phyloP scores from a whole-genome alignment of 208 protist species.

The Angomonas ambiguus region DNA sequence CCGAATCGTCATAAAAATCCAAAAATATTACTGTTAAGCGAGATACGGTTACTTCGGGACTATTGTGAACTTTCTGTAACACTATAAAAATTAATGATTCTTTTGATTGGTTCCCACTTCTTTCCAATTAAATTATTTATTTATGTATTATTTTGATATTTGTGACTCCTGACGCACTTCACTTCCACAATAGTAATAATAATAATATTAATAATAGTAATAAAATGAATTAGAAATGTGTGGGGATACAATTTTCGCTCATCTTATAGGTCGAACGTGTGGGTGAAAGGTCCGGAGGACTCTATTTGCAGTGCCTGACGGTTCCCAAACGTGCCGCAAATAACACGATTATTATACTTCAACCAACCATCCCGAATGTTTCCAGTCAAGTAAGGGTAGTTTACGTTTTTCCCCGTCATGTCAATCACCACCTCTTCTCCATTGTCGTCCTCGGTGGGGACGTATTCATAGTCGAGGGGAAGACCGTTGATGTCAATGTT shows the following conservation, averaged over 20 bases:
- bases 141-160: no score
- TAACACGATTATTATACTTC: conserved; percentile 41
- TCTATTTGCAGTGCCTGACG: conserved; percentile 69
- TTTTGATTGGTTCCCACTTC: no score
- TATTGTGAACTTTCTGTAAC: no score
- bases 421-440: neutral
- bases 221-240: neutral
- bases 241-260: neutral
- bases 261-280: conserved; percentile 68
- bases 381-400: conserved; percentile 3
- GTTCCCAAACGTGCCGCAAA: conserved; percentile 82
- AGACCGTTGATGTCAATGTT: conserved; percentile 49
- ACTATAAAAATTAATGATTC: no score
- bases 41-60: no score
- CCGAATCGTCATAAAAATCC: no score
- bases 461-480: conserved; percentile 12
- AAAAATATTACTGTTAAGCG: no score
- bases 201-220: neutral
- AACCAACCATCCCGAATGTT: conserved; percentile 22
- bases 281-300: conserved; percentile 78
- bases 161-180: no score
- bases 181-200: neutral
- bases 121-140: no score
- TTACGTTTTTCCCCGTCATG: neutral
- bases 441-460: neutral